Evolutionary conservation across 1,139 yeast species (phyloP).

Genomic region (Candida smagusa): DNA sequence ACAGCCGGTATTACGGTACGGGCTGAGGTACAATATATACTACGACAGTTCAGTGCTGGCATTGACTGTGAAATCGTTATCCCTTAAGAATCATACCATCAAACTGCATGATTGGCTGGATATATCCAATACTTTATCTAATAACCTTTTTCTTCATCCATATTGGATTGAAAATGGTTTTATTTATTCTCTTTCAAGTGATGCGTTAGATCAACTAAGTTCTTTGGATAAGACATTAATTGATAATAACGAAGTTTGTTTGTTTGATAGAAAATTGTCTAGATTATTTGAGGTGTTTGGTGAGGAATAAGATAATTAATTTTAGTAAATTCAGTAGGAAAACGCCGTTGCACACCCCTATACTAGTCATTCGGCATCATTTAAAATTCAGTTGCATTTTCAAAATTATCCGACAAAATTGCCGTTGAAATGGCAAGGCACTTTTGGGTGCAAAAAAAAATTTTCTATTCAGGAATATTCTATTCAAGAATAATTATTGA

Average conservation of each 20-base stretch:
- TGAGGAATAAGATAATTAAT: conserved; percentile 1
- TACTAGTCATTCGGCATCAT: too few relatives aligned
- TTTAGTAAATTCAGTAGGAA: too few relatives aligned
- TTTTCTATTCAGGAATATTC: not conserved
- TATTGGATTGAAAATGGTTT: conserved; percentile 4
- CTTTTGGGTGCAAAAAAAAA: too few relatives aligned
- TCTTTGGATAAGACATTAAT: conserved; percentile 3
- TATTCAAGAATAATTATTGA: too few relatives aligned
- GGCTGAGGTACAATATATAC: not conserved
- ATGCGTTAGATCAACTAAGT: conserved; percentile 6
- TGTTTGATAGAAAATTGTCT: conserved; percentile 8
- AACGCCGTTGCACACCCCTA: too few relatives aligned
- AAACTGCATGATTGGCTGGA: conserved; percentile 3
- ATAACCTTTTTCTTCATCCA: conserved; percentile 10
- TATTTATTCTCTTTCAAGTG: conserved; percentile 10
- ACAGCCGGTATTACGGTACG: conserved; percentile 6
- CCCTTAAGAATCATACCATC: conserved; percentile 3
- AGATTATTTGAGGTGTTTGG: conserved; percentile 9
- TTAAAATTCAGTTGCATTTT: too few relatives aligned
- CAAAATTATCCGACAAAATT: too few relatives aligned
- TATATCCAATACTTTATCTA: conserved; percentile 7
- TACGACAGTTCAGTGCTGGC: not conserved
- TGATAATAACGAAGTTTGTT: conserved; percentile 5
- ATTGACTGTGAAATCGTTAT: conserved; percentile 7
- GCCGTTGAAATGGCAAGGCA: too few relatives aligned